Evolutionary conservation across 805 yeast species (phyloP).

Genomic region (Candida boidinii): DNA sequence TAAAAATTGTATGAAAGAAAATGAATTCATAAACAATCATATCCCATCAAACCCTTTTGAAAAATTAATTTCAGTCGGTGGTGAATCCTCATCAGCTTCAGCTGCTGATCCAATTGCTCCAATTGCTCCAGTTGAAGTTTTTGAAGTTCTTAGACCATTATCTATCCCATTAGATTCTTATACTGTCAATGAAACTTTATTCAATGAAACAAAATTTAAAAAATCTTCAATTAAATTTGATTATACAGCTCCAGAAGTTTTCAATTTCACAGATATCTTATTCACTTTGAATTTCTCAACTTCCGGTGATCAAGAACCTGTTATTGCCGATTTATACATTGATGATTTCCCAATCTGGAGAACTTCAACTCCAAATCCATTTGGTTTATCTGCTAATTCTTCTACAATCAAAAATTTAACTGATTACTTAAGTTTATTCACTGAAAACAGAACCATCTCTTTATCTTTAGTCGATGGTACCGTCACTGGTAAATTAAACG

Average conservation of each 20-base stretch:
- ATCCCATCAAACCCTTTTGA: constrained; percentile 2
- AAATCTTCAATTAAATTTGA: constrained; percentile 1
- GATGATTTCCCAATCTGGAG: constrained; percentile 22
- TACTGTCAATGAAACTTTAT: neutral
- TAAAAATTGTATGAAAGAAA: no score
- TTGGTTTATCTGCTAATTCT: constrained; percentile 13
- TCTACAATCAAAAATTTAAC: constrained; percentile 20
- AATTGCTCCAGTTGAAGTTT: constrained; percentile 7
- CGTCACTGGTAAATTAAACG: constrained; percentile 9
- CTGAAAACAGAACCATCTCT: constrained; percentile 6
- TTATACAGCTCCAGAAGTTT: constrained; percentile 7
- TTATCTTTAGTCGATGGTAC: constrained; percentile 19
- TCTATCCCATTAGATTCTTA: constrained; percentile 6
- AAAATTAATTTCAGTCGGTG: no score
- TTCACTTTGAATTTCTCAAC: constrained; percentile 21
- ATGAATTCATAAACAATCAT: no score
- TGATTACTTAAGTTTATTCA: constrained; percentile 17
- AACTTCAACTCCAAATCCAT: constrained; percentile 19
- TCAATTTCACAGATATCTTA: constrained; percentile 19
- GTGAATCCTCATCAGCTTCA: neutral
- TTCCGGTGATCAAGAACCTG: constrained; percentile 11
- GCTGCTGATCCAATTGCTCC: constrained; percentile 2
- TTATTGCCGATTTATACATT: constrained; percentile 18
- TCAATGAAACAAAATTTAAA: constrained; percentile 6
- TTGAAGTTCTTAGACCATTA: constrained; percentile 9